Conservation (phyloP, 768 basidiomycete species). For the Russula foetens region DNA sequence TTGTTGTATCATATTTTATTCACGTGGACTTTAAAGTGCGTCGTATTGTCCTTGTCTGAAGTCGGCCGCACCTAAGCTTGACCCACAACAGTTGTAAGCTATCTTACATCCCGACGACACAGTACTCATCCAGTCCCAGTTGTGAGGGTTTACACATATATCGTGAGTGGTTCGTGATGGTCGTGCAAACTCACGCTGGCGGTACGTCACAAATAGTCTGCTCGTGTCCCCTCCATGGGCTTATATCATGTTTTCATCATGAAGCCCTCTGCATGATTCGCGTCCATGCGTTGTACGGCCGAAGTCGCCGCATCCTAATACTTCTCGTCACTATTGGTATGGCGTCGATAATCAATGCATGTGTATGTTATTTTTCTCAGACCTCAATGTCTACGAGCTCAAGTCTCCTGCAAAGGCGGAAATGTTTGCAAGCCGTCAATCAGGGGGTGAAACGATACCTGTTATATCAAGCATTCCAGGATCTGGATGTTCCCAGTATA, state of each 20-base stretch:
- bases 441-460: neutral
- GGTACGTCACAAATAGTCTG: neutral
- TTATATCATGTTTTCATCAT: neutral
- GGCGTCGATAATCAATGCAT: no score
- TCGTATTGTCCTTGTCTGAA: neutral
- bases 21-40: neutral
- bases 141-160: neutral
- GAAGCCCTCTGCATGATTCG: neutral
- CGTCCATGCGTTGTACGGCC: conserved; percentile 4
- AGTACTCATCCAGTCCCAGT: neutral
- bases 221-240: neutral
- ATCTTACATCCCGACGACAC: neutral
- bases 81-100: conserved; percentile 1
- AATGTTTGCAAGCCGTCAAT: neutral
- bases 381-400: no score
- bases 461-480: conserved; percentile 1
- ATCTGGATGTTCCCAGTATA: conserved; percentile 4
- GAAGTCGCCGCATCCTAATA: neutral
- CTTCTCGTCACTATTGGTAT: neutral
- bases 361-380: no score
- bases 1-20: conserved; percentile 21
- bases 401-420: neutral
- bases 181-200: neutral
- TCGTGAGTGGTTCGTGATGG: neutral
- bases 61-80: neutral